Evolutionary conservation across 1,284 basidiomycete species (phyloP), one percentile per base, ranked within the genome.

Genomic region (Ceratobasidium sp.): DNA sequence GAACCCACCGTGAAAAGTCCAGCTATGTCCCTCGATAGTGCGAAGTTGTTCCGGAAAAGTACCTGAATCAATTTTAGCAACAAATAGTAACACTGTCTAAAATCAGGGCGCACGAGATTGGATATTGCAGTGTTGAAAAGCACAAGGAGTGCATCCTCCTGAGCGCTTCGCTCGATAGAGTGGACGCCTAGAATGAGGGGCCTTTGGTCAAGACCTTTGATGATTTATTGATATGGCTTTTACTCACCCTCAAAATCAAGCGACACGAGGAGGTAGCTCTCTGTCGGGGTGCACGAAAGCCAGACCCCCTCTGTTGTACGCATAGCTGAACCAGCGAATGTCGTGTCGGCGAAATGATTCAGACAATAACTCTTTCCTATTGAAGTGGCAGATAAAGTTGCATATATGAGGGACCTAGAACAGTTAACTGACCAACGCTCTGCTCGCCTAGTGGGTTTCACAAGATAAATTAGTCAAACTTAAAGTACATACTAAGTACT

Each of bases 291-390:
- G 13, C 80, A 79, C 0, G 91, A 90, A 87, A 92, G 89, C 91
- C 91, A 92, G 0, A 91, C 89, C 0, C 90, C 76, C 40, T 80
- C 91, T 13, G 88, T 92, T 0, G 90, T 91, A 26, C 90, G 84
- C 90, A 92, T 91, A 0, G 91, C 91, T 3, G 88, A 90, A 0
- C 91, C 91, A 40, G 90, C 90, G 80, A 92, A 92, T 0, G 91
- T 91, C 0, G 91, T 90, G 80, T 91, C 90, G 0, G 86, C 88
- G 26, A 92, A 85, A 81, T 92, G 91, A 61, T 92, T 92, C 10
- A 91, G 82, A 0, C 88, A 85, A 78, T 88, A 91, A 74, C 88
- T 79, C 23, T 79, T 80, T 3, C 77, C 76, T 77, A 91, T 7
- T 46, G 13, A 6, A 46, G 13, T 46, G 13, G 44, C 44, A 46